These are phyloP conservation scores for Pythium oligandrum DNA, from an alignment of 352 stramenopile species.

Conservation along the genomic window DNA sequence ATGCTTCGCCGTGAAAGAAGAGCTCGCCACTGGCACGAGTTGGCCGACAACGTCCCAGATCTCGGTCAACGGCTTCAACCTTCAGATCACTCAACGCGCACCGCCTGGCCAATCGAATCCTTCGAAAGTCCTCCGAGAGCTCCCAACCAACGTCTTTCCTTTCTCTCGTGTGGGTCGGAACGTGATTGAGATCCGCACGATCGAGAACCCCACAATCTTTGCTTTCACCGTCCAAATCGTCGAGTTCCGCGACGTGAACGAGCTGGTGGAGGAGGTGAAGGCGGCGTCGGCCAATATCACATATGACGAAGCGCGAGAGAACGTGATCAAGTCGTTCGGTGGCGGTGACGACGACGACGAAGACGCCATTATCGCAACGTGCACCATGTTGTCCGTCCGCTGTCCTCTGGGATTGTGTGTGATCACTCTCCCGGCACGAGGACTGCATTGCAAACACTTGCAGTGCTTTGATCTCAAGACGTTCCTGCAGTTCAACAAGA, in stretches of 20 bases:
- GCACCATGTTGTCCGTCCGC: slow-evolving; percentile 86
- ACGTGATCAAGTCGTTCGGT: slow-evolving; percentile 79
- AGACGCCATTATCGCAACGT: slow-evolving; percentile 80
- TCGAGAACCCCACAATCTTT: slow-evolving; percentile 57
- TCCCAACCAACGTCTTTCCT: slow-evolving; percentile 71
- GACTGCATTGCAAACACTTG: slow-evolving; percentile 90
- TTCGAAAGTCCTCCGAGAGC: slow-evolving; percentile 75
- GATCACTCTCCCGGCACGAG: slow-evolving; percentile 88
- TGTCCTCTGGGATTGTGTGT: slow-evolving; percentile 83
- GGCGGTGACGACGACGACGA: slow-evolving; percentile 70
- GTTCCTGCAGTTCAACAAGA: slow-evolving; percentile 90
- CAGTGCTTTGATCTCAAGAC: slow-evolving; percentile 95
- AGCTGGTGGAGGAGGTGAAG: slow-evolving; percentile 59
- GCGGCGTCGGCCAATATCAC: slow-evolving; percentile 57
- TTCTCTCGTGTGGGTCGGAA: slow-evolving; percentile 67
- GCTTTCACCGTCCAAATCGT: slow-evolving; percentile 74
- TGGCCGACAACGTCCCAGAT: slow-evolving; percentile 71
- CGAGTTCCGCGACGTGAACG: slow-evolving; percentile 53
- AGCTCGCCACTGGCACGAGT: slow-evolving; percentile 58
- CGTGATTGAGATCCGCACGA: slow-evolving; percentile 64
- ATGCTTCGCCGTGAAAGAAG: slow-evolving; percentile 72
- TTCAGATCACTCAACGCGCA: slow-evolving; percentile 61
- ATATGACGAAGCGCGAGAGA: slow-evolving; percentile 64
- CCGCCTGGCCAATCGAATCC: slow-evolving; percentile 70
- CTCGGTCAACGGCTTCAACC: slow-evolving; percentile 63